These are phyloP conservation scores for Blastobotrys illinoisensis DNA, from an alignment of 1,139 yeast genomes.

Conservation along the genomic window DNA sequence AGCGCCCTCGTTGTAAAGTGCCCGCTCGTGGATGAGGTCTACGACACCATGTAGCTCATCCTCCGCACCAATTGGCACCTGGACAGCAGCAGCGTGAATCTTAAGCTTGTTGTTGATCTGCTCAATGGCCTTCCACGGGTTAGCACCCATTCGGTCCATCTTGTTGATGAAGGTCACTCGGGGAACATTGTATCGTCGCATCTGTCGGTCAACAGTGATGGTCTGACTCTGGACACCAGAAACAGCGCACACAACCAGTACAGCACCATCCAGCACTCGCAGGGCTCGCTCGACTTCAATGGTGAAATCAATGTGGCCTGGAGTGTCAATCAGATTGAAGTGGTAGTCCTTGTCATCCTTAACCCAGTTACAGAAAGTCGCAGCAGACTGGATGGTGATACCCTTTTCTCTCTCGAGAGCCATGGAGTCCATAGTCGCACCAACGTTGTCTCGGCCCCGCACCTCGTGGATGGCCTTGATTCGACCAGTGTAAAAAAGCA, in stretches of 20 bases:
- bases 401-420: slow-evolving; percentile 97
- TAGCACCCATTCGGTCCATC: slow-evolving; percentile 99
- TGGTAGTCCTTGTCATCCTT: slow-evolving; percentile 59
- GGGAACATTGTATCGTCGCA: slow-evolving; percentile 97
- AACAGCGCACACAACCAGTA: slow-evolving; percentile 95
- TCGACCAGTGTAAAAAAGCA: slow-evolving; percentile 90
- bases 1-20: slow-evolving; percentile 84
- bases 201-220: slow-evolving; percentile 96
- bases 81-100: slow-evolving; percentile 96
- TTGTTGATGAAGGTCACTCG: slow-evolving; percentile 93
- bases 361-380: slow-evolving; percentile 96
- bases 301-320: slow-evolving; percentile 97
- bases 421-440: slow-evolving; percentile 99
- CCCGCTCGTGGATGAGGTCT: slow-evolving; percentile 81
- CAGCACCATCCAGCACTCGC: slow-evolving; percentile 97
- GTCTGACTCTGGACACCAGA: slow-evolving; percentile 98
- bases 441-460: slow-evolving; percentile 94
- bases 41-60: slow-evolving; percentile 80
- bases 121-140: slow-evolving; percentile 91
- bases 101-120: slow-evolving; percentile 82
- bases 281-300: slow-evolving; percentile 97
- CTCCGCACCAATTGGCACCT: slow-evolving; percentile 95
- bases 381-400: slow-evolving; percentile 97
- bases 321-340: slow-evolving; percentile 93
- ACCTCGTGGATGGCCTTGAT: slow-evolving; percentile 98